Conservation (phyloP, 1,139 yeast species). For the Kodamaea ohmeri region DNA sequence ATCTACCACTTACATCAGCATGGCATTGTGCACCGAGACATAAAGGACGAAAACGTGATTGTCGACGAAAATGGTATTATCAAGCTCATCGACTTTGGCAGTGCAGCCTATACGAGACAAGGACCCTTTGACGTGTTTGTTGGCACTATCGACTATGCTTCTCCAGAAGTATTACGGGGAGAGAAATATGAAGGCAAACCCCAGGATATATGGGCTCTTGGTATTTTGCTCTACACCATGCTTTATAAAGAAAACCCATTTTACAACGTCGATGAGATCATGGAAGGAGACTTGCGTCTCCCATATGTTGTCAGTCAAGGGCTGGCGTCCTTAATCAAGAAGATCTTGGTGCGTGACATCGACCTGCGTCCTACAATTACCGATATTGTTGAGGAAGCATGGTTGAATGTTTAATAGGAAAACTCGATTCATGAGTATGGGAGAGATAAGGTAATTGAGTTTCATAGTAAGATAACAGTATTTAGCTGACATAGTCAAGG, state of each 20-base stretch:
- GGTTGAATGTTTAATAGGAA: slow-evolving; percentile 43
- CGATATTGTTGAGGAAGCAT: slow-evolving; percentile 62
- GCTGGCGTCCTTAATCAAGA: slow-evolving; percentile 57
- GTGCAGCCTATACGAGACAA: slow-evolving; percentile 83
- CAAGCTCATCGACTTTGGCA: slow-evolving; percentile 91
- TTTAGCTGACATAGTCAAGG: no score
- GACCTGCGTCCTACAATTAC: slow-evolving; percentile 68
- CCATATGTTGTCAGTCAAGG: slow-evolving; percentile 61
- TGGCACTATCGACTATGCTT: slow-evolving; percentile 95
- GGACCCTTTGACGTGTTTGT: slow-evolving; percentile 98
- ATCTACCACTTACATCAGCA: slow-evolving; percentile 75
- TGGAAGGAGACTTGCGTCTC: slow-evolving; percentile 79
- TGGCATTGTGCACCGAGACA: slow-evolving; percentile 91
- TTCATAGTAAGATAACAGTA: no score
- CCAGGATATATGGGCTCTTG: slow-evolving; percentile 97
- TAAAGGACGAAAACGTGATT: slow-evolving; percentile 91
- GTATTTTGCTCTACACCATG: slow-evolving; percentile 82
- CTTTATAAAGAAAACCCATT: slow-evolving; percentile 95
- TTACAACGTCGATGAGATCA: slow-evolving; percentile 89
- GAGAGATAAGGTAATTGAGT: no score
- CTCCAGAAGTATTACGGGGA: slow-evolving; percentile 91
- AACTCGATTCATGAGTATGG: no score
- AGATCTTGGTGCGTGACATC: slow-evolving; percentile 62
- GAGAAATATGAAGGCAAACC: slow-evolving; percentile 87
- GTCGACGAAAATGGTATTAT: slow-evolving; percentile 75